A percentile compares a stretch with the other conserved stretches of the same genome.
Evolutionary conservation across 2,329 filamentous ascomycete genomes (phyloP).

Genomic region (Claviceps spartinae): DNA sequence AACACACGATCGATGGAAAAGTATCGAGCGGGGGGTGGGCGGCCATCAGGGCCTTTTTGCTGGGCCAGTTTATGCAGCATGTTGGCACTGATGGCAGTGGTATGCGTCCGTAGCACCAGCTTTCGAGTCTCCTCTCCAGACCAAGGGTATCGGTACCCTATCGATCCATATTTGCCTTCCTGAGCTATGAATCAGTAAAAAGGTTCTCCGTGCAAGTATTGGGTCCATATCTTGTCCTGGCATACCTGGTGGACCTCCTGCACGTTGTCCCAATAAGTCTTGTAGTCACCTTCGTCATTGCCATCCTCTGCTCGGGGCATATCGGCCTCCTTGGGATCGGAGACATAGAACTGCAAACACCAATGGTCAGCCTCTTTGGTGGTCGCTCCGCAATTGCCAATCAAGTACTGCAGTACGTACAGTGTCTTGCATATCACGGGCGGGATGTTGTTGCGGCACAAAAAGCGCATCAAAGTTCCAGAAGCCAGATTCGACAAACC

Average conservation of each 20-base stretch:
- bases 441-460: conserved; percentile 90
- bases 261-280: conserved; percentile 80
- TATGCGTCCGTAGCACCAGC: conserved; percentile 89
- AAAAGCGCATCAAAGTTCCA: conserved; percentile 97
- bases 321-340: conserved; percentile 69
- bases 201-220: not conserved
- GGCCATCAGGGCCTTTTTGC: conserved; percentile 58
- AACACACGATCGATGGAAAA: conserved; percentile 98
- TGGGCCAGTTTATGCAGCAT: conserved; percentile 83
- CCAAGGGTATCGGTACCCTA: conserved; percentile 95
- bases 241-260: conserved; percentile 61
- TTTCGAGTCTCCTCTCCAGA: conserved; percentile 68
- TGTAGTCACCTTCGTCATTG: conserved; percentile 51
- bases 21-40: conserved; percentile 63
- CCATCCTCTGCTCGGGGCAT: conserved; percentile 35
- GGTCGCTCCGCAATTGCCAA: not conserved
- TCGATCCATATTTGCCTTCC: conserved; percentile 82
- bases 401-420: not conserved
- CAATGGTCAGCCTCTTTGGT: not conserved
- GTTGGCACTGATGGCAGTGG: conserved; percentile 79
- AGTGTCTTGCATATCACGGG: conserved; percentile 92
- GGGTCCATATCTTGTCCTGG: not conserved
- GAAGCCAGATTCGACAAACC: conserved; percentile 88
- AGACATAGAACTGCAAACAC: conserved; percentile 62
- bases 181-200: not conserved